Conservation (phyloP, 495 filamentous ascomycete genomes). For the Neurospora intermedia region DNA sequence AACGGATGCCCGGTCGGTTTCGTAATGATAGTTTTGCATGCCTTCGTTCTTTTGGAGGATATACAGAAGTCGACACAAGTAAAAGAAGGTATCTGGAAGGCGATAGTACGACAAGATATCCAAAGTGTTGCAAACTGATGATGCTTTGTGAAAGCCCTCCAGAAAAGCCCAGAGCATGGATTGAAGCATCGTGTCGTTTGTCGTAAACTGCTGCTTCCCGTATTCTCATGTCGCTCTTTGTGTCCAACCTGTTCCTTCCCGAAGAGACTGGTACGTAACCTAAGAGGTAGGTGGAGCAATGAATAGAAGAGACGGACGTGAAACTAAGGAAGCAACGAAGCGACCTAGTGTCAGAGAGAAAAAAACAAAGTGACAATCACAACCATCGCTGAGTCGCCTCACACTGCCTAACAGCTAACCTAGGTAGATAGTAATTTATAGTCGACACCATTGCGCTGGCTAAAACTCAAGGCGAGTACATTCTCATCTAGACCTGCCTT, state of each 20-base stretch:
- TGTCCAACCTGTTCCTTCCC: not conserved
- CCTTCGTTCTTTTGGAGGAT: not conserved
- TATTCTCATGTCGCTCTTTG: constrained; percentile 2
- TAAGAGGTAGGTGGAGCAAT: not conserved
- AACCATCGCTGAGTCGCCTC: not conserved
- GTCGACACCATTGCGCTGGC: not conserved
- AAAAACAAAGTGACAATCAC: not conserved
- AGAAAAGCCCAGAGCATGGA: not conserved
- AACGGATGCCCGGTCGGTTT: constrained; percentile 9
- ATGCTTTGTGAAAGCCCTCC: not conserved
- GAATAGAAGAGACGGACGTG: not conserved
- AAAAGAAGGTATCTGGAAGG: not conserved
- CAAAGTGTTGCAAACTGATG: not conserved
- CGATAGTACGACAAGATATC: not conserved
- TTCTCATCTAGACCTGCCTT: not conserved
- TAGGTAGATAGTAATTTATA: not conserved
- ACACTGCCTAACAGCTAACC: not conserved
- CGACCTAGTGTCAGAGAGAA: not conserved
- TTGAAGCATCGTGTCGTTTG: not conserved
- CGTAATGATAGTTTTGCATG: constrained; percentile 1
- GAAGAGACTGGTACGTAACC: not conserved
- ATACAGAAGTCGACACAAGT: not conserved
- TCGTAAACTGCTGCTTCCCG: constrained; percentile 17
- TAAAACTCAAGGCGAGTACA: not conserved
- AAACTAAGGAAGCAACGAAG: not conserved